A percentile compares a stretch with the other conserved stretches of the same genome.
Conservation (phyloP, 306 rosid species). For the Sphenostylis stenocarpa region DNA sequence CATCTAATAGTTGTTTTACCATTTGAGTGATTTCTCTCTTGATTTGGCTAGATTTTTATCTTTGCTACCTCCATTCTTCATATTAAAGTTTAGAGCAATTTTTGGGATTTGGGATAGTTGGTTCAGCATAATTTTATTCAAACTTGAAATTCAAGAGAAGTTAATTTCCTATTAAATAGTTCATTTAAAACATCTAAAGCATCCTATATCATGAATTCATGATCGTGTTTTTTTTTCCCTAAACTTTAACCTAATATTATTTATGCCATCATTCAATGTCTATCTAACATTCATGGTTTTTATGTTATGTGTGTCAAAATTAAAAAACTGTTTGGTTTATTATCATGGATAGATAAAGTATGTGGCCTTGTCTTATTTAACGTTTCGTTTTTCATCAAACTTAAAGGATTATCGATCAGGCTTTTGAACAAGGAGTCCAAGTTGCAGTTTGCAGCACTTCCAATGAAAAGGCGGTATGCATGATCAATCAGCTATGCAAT, state of each 20-base stretch:
- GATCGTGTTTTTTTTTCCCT: neutral
- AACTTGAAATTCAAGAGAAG: slow-evolving; percentile 15
- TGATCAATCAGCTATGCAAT: slow-evolving; percentile 42
- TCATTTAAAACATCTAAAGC: neutral
- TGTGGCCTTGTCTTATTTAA: slow-evolving; percentile 20
- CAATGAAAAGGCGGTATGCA: slow-evolving; percentile 99
- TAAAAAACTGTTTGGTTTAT: neutral
- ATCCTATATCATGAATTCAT: neutral
- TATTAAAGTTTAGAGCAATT: neutral
- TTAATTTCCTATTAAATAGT: neutral
- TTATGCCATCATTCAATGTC: neutral
- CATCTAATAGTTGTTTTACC: neutral
- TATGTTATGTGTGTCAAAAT: slow-evolving; percentile 1
- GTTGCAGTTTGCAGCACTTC: slow-evolving; percentile 99
- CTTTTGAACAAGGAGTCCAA: slow-evolving; percentile 79
- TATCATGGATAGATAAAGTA: neutral
- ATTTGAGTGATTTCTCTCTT: neutral
- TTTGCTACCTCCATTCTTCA: neutral
- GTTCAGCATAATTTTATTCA: neutral
- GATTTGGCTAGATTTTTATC: neutral
- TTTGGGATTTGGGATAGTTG: neutral
- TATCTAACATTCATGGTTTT: neutral
- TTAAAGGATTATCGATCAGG: slow-evolving; percentile 88
- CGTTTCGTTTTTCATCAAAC: slow-evolving; percentile 35
- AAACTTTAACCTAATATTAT: neutral